phyloP scores from a whole-genome alignment of 306 rosid species.

The Malus fusca region DNA sequence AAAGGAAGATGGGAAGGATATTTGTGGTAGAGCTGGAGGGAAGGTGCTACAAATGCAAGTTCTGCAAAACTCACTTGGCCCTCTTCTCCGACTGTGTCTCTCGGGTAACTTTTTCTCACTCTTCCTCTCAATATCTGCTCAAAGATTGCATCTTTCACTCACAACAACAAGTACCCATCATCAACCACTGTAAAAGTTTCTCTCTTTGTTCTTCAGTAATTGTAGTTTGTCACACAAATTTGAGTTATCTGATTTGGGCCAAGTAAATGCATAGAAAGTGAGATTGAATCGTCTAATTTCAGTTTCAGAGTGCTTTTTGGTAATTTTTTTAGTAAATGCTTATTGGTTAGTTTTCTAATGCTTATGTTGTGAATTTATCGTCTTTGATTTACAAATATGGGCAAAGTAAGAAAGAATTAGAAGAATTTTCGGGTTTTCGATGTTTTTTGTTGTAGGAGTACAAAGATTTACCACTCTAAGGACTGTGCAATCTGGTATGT shows the following conservation, averaged over 20 bases:
- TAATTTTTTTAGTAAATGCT: background rate
- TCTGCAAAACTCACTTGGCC: conserved; percentile 81
- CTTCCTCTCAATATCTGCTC: background rate
- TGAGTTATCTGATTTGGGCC: background rate
- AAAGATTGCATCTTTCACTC: background rate
- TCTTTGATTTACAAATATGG: background rate
- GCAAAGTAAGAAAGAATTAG: background rate
- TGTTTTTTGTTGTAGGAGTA: background rate
- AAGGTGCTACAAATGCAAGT: conserved; percentile 80
- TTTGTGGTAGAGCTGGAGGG: conserved; percentile 83
- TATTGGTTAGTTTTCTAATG: too few species aligned
- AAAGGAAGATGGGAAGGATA: conserved; percentile 55
- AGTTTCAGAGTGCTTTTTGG: background rate
- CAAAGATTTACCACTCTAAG: background rate
- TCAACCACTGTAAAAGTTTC: background rate
- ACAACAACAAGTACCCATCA: background rate
- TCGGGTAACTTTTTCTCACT: conserved; percentile 32
- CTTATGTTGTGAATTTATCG: background rate
- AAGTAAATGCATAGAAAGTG: background rate
- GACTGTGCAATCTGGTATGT: background rate
- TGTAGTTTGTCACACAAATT: background rate
- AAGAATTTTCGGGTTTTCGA: background rate
- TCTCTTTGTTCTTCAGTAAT: background rate
- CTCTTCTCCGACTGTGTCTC: conserved; percentile 70
- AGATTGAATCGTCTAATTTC: background rate